These are phyloP conservation scores for Rhizopus sp. DNA, from an alignment of 371 early-diverging fungal species.

Conservation along the genomic window DNA sequence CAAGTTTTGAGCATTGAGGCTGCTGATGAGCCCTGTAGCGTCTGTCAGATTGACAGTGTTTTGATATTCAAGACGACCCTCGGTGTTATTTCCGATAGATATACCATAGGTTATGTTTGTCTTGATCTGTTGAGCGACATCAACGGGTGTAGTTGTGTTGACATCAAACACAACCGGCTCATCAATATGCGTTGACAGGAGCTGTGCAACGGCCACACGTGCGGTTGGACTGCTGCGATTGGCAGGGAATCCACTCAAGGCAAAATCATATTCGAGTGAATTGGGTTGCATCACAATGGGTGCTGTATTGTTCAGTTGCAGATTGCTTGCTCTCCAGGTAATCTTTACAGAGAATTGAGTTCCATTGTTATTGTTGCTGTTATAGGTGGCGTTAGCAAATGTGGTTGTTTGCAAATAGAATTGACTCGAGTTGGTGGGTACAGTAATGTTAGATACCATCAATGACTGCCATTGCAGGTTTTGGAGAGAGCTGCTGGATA, in stretches of 20 bases:
- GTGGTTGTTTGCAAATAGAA: conserved; percentile 36
- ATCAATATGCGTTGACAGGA: conserved; percentile 16
- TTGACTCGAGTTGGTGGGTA: conserved; percentile 27
- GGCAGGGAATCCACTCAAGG: conserved; percentile 29
- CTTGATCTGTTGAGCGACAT: conserved; percentile 41
- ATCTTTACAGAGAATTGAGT: conserved; percentile 26
- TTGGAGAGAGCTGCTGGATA: conserved; percentile 28
- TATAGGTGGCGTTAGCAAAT: conserved; percentile 28
- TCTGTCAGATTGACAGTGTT: conserved; percentile 31
- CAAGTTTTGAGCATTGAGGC: conserved; percentile 6
- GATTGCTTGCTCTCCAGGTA: conserved; percentile 36
- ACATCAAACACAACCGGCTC: conserved; percentile 30
- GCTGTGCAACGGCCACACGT: conserved; percentile 33
- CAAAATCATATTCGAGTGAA: conserved; percentile 43
- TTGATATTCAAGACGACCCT: conserved; percentile 48
- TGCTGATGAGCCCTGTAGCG: not conserved
- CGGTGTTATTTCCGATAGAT: conserved; percentile 42
- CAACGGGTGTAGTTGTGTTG: conserved; percentile 43
- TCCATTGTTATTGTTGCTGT: conserved; percentile 13
- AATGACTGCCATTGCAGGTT: conserved; percentile 38
- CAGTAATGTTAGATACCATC: conserved; percentile 35
- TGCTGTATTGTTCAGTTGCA: conserved; percentile 47
- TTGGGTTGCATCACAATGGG: conserved; percentile 43
- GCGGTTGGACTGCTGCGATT: conserved; percentile 8
- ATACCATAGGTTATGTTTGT: conserved; percentile 46